phyloP scores from a whole-genome alignment of 1,139 yeast species.

The Sugiyamaella novakii region DNA sequence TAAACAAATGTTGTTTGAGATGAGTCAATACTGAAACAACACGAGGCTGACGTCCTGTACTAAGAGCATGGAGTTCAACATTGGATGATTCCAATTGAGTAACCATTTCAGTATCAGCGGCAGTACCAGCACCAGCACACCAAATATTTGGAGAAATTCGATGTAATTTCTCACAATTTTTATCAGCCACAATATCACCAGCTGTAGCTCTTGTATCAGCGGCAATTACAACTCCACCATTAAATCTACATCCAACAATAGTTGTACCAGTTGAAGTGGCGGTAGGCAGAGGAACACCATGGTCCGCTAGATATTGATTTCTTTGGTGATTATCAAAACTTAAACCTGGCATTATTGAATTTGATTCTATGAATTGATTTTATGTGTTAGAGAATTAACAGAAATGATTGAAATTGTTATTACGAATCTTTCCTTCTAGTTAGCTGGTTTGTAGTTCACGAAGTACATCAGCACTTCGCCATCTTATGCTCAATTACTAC shows the following conservation, averaged over 20 bases:
- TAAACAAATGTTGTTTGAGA: constrained; percentile 92
- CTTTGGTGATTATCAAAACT: constrained; percentile 92
- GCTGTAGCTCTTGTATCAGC: constrained; percentile 98
- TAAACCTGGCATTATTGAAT: constrained; percentile 74
- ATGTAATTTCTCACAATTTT: constrained; percentile 95
- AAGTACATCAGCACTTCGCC: no score
- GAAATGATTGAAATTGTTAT: not conserved
- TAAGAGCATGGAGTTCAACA: constrained; percentile 82
- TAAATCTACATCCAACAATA: constrained; percentile 90
- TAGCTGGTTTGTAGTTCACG: no score
- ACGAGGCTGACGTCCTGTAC: constrained; percentile 83
- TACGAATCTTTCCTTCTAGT: no score
- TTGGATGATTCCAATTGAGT: constrained; percentile 91
- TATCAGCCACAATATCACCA: constrained; percentile 95
- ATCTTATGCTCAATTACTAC: not conserved
- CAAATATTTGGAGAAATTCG: constrained; percentile 89
- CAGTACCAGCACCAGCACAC: constrained; percentile 99
- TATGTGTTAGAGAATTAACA: no score
- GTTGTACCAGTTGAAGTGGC: constrained; percentile 99
- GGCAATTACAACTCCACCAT: constrained; percentile 94
- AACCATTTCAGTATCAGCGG: constrained; percentile 98
- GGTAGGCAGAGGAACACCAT: constrained; percentile 75
- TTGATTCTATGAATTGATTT: no score
- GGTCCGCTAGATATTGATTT: constrained; percentile 68
- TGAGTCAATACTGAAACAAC: constrained; percentile 92